A percentile compares a stretch with the other conserved stretches of the same genome.
phyloP scores from a whole-genome alignment of 2,329 filamentous ascomycete genomes.

The Pseudogymnoascus sp. region DNA sequence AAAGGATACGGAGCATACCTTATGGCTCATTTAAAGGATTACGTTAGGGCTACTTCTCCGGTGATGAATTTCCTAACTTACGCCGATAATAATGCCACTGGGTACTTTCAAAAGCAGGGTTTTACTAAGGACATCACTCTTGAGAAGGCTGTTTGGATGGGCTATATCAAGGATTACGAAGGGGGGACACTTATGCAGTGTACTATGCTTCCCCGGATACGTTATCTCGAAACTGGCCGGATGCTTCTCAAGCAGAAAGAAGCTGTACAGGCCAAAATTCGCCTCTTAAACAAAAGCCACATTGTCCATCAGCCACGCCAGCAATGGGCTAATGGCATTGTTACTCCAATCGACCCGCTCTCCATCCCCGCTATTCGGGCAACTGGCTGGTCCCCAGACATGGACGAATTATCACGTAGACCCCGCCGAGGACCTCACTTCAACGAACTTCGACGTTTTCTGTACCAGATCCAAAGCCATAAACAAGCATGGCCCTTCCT shows the following conservation, averaged over 20 bases:
- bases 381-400: slow-evolving; percentile 92
- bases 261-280: slow-evolving; percentile 87
- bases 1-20: slow-evolving; percentile 97
- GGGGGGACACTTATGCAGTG: slow-evolving; percentile 99
- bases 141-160: slow-evolving; percentile 90
- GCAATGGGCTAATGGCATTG: slow-evolving; percentile 71
- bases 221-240: slow-evolving; percentile 84
- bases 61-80: slow-evolving; percentile 99
- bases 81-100: slow-evolving; percentile 97
- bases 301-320: slow-evolving; percentile 78
- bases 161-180: slow-evolving; percentile 99
- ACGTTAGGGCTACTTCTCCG: slow-evolving; percentile 91
- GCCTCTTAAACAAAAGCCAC: slow-evolving; percentile 82
- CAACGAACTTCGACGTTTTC: slow-evolving; percentile 82
- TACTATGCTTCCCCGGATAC: slow-evolving; percentile 88
- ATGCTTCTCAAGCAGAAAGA: slow-evolving; percentile 98
- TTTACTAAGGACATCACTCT: slow-evolving; percentile 98
- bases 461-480: slow-evolving; percentile 94
- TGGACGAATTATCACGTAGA: slow-evolving; percentile 93
- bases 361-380: slow-evolving; percentile 81
- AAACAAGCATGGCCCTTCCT: slow-evolving; percentile 91
- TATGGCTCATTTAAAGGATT: slow-evolving; percentile 97
- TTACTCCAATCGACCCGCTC: slow-evolving; percentile 68
- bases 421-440: slow-evolving; percentile 95
- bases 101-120: slow-evolving; percentile 98